A percentile compares a stretch with the other conserved stretches of the same genome.
These are phyloP conservation scores for Neurospora hispaniola DNA, from an alignment of 495 filamentous ascomycete species.

Conservation along the genomic window DNA sequence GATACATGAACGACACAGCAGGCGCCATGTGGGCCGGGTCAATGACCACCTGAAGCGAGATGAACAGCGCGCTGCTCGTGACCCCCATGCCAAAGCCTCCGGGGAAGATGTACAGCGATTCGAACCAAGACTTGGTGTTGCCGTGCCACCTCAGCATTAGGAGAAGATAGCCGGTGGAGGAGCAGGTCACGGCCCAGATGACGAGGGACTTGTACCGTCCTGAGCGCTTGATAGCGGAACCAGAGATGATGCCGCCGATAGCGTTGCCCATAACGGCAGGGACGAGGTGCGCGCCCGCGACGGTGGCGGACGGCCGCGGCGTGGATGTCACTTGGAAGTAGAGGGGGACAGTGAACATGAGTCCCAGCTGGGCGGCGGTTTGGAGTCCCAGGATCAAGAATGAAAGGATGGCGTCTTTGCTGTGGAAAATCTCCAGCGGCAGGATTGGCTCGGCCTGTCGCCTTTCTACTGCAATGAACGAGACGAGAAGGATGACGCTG, in stretches of 20 bases:
- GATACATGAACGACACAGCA: constrained; percentile 43
- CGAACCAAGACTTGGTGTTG: constrained; percentile 41
- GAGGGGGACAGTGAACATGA: constrained; percentile 52
- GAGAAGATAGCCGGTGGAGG: constrained; percentile 42
- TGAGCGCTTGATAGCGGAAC: constrained; percentile 45
- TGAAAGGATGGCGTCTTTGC: constrained; percentile 42
- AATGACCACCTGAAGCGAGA: constrained; percentile 45
- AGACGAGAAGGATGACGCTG: constrained; percentile 26
- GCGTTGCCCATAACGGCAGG: constrained; percentile 58
- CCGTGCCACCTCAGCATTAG: constrained; percentile 54
- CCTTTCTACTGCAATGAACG: constrained; percentile 43
- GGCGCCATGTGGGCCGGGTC: constrained; percentile 43
- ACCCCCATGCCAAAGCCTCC: constrained; percentile 46
- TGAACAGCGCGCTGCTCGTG: constrained; percentile 41
- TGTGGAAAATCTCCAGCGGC: constrained; percentile 44
- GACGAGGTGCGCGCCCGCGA: constrained; percentile 50
- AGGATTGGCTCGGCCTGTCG: constrained; percentile 51
- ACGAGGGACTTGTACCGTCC: constrained; percentile 49
- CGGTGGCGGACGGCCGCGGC: constrained; percentile 36
- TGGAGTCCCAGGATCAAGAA: constrained; percentile 47
- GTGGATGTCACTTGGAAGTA: constrained; percentile 58
- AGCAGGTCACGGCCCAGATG: constrained; percentile 38
- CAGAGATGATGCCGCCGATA: constrained; percentile 49
- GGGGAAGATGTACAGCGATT: constrained; percentile 54
- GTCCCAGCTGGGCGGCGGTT: constrained; percentile 45